Base-by-base conservation (phyloP, 2,329 filamentous ascomycete genomes). In the Stemphylium lycopersici region DNA sequence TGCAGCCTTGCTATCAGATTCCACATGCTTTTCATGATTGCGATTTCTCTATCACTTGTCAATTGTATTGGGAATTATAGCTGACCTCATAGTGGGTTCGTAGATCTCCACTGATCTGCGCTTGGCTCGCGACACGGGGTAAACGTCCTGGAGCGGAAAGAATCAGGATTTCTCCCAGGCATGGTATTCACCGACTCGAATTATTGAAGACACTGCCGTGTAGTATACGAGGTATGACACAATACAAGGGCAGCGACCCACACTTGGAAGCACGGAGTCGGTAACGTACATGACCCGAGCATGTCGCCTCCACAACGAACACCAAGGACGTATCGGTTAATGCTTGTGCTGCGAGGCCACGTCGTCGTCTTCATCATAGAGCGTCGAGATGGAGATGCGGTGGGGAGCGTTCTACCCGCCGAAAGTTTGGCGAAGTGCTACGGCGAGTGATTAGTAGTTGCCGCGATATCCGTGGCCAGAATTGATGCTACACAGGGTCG, bases 141-240 rank as follows among this genome's bases (percentile, higher is more conserved):
- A 42, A 15, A 32, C 26, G 32, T 32, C 7, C 40, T 13, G 12
- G 10, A 6, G 16, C 2, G 13, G 16, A 15, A 43, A 13, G 11
- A 18, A 43, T 7, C 13, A 39, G 33, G 16, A 36, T 16, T 6
- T 6, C 15, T 12, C 16, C 16, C 22, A 22, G 33, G 38, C 22
- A 29, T 11, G 22, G n/a, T 6, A 33, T 34, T 11, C 18, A 22
- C 31, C 6, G 24, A 36, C 20, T 31, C 29, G 11, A 34, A 15
- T 33, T 20, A 15, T 22, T 7, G 26, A 40, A 45, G 29, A 20
- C 15, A 29, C 7, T 33, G 29, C 20, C 20, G 18, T 45, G 36
- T 16, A 24, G 11, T 38, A 39, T 46, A 52, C 52, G 41, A 52
- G 52, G 22, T 46, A 59, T 59, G 56, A 54, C 50, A 52, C 38